Evolutionary conservation across 2,329 filamentous ascomycete species (phyloP), one percentile per base, ranked within the genome.

Genomic region (Aspergillus fijiensis): DNA sequence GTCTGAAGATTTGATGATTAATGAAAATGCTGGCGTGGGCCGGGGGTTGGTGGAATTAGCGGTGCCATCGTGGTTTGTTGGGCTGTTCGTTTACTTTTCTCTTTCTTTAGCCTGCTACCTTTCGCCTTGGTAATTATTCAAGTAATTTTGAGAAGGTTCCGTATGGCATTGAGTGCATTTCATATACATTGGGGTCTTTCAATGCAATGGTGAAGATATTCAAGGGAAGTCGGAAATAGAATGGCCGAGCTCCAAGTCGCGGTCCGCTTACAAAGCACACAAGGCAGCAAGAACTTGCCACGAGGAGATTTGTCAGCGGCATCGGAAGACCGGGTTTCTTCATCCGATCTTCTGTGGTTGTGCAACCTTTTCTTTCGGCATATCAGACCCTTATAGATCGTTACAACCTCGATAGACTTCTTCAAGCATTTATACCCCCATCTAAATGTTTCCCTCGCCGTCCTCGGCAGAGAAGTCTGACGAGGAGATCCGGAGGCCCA

Each of bases 401-500:
- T n/a, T 27, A 21, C 25, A 48, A 23, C 39, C 33, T 52, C 21
- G 25, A 25, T 42, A 42, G 2, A 10, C 25, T 47, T 10, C 16
- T 14, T 47, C 9, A 31, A 25, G 19, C n/a, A 49, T 35, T 49
- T 3, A 33, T 23, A 16, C 29, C 23, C 23, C 33, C 4, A 42
- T 42, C 14, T 16, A 45, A 45, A 67, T 65, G 64, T 63, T 67
- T 56, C 64, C 57, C 12, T 63, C 62, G 29, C 58, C 64, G 9
- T 54, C 51, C 4, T 65, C 63, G 11, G 61, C 42, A 9, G 65
- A 57, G 23, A 60, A 60, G 52, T 67, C 70, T 19, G 63, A 66
- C 33, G 66, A 70, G 33, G 69, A 69, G 35, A 39, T 60, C 5
- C 62, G 27, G 14, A 49, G 33, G 9, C 21, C 51, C 5, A 64